Percentiles rank a stretch among this genome's conserved stretches.
Conservation (phyloP, 441 rosid genomes). For the Populus trichocarpa region DNA sequence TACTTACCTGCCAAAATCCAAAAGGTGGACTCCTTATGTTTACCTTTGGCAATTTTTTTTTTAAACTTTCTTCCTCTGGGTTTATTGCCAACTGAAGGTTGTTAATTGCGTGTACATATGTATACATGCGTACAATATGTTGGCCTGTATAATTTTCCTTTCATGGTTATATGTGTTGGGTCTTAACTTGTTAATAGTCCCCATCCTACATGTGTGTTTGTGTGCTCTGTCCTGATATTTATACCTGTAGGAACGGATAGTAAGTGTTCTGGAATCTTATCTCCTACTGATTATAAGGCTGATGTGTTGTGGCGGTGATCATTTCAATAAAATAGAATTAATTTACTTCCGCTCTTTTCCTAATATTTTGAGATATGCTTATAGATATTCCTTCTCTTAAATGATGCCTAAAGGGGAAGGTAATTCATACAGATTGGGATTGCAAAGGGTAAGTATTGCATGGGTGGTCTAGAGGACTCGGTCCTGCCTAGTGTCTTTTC, state of each 20-base stretch:
- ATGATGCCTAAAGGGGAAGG: too few relatives aligned
- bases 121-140: neutral
- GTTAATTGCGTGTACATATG: neutral
- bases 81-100: neutral
- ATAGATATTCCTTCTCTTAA: neutral
- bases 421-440: neutral
- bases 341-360: neutral
- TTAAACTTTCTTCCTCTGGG: neutral
- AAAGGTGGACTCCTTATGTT: neutral
- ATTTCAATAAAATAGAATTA: neutral
- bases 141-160: neutral
- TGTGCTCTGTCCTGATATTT: neutral
- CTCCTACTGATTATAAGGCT: neutral
- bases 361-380: neutral
- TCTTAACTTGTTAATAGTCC: neutral
- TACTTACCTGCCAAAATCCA: neutral
- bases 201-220: neutral
- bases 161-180: neutral
- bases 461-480: slow-evolving; percentile 81
- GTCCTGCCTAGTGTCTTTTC: slow-evolving; percentile 55
- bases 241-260: neutral
- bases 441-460: slow-evolving; percentile 30
- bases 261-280: neutral
- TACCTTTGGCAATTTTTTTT: too few relatives aligned
- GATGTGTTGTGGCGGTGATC: neutral